Percentiles rank a stretch among this genome's conserved stretches.
Conservation (phyloP, 2,329 filamentous ascomycete species). For the Penicillium sclerotiorum region DNA sequence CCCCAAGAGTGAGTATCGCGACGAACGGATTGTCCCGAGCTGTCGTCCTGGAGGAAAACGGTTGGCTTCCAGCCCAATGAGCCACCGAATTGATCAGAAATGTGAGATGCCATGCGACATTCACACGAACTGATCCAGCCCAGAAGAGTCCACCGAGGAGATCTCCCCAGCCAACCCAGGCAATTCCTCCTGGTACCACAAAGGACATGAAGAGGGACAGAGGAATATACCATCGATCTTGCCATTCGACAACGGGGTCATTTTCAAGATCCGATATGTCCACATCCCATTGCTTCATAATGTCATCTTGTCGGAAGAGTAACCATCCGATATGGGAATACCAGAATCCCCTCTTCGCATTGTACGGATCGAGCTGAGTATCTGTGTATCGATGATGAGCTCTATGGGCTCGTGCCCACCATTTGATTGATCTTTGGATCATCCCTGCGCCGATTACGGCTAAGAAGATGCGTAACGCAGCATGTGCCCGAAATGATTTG, state of each 20-base stretch:
- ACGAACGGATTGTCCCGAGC: slow-evolving; percentile 5
- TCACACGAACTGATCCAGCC: background rate
- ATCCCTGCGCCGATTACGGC: slow-evolving; percentile 5
- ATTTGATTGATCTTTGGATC: slow-evolving; percentile 5
- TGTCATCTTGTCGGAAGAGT: background rate
- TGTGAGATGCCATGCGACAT: background rate
- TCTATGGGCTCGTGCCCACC: slow-evolving; percentile 7
- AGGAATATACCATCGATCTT: background rate
- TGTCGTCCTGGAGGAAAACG: slow-evolving; percentile 3
- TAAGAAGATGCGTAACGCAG: background rate
- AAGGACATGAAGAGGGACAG: background rate
- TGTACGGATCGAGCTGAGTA: slow-evolving; percentile 11
- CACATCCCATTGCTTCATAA: background rate
- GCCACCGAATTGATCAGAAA: slow-evolving; percentile 11
- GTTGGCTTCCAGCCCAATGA: slow-evolving; percentile 10
- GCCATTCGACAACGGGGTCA: slow-evolving; percentile 9
- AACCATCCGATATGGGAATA: slow-evolving; percentile 11
- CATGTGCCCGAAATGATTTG: background rate
- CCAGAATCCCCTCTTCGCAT: background rate
- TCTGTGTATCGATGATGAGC: slow-evolving; percentile 11
- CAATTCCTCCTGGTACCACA: background rate
- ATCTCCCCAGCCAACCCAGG: slow-evolving; percentile 7
- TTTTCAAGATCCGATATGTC: slow-evolving; percentile 7
- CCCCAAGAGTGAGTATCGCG: slow-evolving; percentile 4
- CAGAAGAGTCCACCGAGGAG: slow-evolving; percentile 4